Base-by-base conservation (phyloP, 352 stramenopile species). In the Ophiocytium majus region DNA sequence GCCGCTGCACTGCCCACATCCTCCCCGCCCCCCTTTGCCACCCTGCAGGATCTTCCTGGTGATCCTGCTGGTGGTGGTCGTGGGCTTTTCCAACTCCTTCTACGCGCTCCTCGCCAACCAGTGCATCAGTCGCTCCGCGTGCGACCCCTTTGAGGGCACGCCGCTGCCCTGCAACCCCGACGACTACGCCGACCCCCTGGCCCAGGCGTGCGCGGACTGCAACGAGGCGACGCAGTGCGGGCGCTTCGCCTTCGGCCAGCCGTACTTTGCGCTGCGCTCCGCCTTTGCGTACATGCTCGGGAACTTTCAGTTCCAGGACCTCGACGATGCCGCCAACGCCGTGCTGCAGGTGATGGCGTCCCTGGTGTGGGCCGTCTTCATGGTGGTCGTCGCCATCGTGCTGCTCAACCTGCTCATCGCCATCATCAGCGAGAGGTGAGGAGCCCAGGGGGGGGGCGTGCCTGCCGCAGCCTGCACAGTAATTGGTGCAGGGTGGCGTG, bases 351-450 rank as follows among this genome's bases (percentile, higher is more conserved):
- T 50, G 75, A 9, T 81, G 35, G 5, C 23, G 35, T 36, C 33
- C 9, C 75, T 81, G 49, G 9, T 81, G 19, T 81, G 23, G 23
- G 5, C 28, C 9, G 35, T 63, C 9, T 81, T 79, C 75, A 36
- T 63, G 75, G 1, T 81, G 23, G 9, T 81, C 9, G 75, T 81
- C 5, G 63, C 75, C 49, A 81, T 81, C 49, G n/a, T 81, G 5
- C 49, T 81, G 5, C 75, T 81, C 23, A 81, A 81, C 49, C 9
- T 50, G 35, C 75, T 81, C 49, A 81, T 81, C 63, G 75, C 75
- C 5, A 81, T 81, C 49, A 81, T 81, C 35, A 43, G 32, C 32
- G 66, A 78, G 14, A 78, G 66, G 66, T 78, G 32, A 78, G 66
- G 35, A 17, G 35, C 14, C 35, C n/a, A n/a, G n/a, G n/a, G n/a